Evolutionary conservation across 768 basidiomycete genomes (phyloP).

Genomic region (Lactarius psammicola): DNA sequence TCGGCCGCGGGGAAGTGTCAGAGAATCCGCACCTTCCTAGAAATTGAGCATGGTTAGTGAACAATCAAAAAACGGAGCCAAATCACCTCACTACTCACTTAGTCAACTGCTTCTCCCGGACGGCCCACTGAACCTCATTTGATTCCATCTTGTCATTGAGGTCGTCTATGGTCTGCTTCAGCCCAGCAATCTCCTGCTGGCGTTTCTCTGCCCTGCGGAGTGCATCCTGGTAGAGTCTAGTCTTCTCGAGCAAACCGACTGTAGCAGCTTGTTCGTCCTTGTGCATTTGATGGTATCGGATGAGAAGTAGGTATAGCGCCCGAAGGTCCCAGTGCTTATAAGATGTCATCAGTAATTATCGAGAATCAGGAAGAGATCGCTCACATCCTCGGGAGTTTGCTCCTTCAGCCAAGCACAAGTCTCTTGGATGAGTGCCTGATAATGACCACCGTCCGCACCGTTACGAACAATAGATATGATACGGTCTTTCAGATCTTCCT

Average conservation of each 20-base stretch:
- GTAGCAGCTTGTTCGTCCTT: slow-evolving; percentile 28
- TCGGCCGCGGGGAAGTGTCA: neutral
- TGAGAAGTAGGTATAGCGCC: slow-evolving; percentile 27
- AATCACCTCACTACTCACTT: slow-evolving; percentile 8
- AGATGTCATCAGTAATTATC: neutral
- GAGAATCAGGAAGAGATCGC: neutral
- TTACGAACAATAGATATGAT: slow-evolving; percentile 28
- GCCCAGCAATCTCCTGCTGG: slow-evolving; percentile 13
- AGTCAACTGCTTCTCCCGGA: slow-evolving; percentile 21
- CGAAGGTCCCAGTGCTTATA: slow-evolving; percentile 30
- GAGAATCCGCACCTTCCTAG: slow-evolving; percentile 24
- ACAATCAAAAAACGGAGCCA: neutral
- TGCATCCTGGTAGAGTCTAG: slow-evolving; percentile 26
- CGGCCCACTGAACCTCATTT: slow-evolving; percentile 21
- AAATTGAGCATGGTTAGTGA: slow-evolving; percentile 10
- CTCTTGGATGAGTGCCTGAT: slow-evolving; percentile 27
- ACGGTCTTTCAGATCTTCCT: slow-evolving; percentile 24
- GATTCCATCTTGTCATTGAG: slow-evolving; percentile 23
- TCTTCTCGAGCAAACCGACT: slow-evolving; percentile 23
- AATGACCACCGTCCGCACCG: slow-evolving; percentile 27
- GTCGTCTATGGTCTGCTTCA: slow-evolving; percentile 20
- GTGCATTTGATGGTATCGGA: slow-evolving; percentile 29
- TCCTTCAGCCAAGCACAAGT: slow-evolving; percentile 27
- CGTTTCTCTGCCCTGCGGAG: slow-evolving; percentile 18
- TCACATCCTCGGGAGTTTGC: slow-evolving; percentile 25